Conservation (phyloP, 768 basidiomycete species). For the Pleurotus platypus region DNA sequence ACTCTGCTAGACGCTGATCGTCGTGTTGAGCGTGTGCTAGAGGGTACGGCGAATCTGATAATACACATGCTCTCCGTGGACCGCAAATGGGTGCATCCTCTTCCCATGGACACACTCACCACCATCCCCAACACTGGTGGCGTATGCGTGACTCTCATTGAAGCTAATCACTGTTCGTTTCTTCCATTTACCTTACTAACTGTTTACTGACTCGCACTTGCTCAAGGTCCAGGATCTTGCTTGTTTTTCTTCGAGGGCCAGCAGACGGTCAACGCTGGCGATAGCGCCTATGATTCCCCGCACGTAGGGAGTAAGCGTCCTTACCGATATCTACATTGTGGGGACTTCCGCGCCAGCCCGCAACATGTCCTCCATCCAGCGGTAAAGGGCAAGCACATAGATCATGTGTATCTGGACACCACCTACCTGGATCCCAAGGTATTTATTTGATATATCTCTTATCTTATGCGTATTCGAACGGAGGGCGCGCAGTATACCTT, state of each 20-base stretch:
- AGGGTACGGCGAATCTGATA: conserved; percentile 89
- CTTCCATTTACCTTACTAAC: not conserved
- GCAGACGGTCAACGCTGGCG: conserved; percentile 87
- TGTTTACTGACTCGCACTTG: not conserved
- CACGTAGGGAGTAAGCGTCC: conserved; percentile 63
- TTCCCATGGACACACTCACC: conserved; percentile 77
- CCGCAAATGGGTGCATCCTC: conserved; percentile 81
- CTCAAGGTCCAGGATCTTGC: conserved; percentile 72
- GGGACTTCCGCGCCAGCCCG: conserved; percentile 90
- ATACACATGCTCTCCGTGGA: conserved; percentile 89
- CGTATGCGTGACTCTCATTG: conserved; percentile 89
- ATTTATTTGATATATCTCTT: conserved; percentile 6
- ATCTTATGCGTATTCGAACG: not conserved
- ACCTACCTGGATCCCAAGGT: conserved; percentile 91
- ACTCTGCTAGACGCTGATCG: not conserved
- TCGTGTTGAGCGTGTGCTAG: conserved; percentile 13
- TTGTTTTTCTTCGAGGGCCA: conserved; percentile 91
- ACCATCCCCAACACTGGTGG: conserved; percentile 80
- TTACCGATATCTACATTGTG: conserved; percentile 94
- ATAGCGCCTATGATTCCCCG: conserved; percentile 69
- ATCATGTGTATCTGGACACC: conserved; percentile 92
- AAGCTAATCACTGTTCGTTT: conserved; percentile 86
- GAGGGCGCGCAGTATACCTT: conserved; percentile 70
- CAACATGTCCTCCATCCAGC: conserved; percentile 82
- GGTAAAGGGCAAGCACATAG: conserved; percentile 75